These are phyloP conservation scores for Smittium culicis DNA, from an alignment of 371 early-diverging fungal genomes.

Conservation along the genomic window DNA sequence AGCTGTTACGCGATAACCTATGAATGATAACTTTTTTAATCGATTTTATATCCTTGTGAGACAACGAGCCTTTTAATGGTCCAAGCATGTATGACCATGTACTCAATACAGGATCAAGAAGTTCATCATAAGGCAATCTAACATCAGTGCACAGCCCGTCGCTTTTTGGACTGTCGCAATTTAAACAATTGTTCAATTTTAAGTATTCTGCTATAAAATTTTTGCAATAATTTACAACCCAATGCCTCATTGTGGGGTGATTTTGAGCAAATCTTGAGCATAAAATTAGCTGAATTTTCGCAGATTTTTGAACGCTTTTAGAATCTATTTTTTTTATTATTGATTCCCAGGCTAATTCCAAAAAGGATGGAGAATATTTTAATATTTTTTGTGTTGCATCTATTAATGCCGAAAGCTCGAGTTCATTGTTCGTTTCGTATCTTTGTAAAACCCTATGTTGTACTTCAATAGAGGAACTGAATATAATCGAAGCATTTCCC, in stretches of 20 bases:
- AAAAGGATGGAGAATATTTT: conserved; percentile 24
- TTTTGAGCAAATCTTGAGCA: not conserved
- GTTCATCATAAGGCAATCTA: not conserved
- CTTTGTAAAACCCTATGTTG: conserved; percentile 29
- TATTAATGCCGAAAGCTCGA: conserved; percentile 28
- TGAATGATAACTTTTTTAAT: not conserved
- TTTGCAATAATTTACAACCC: conserved; percentile 1
- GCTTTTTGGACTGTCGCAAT: too few species aligned
- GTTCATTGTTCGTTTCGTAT: conserved; percentile 24
- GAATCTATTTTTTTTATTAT: conserved; percentile 7
- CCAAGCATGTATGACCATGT: not conserved
- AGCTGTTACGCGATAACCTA: not conserved
- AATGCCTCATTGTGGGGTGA: not conserved
- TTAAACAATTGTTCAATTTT: not conserved
- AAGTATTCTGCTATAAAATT: not conserved
- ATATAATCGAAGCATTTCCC: conserved; percentile 26
- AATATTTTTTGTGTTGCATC: conserved; percentile 25
- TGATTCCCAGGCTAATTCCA: conserved; percentile 28
- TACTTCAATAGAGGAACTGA: conserved; percentile 24
- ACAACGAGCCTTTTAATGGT: not conserved
- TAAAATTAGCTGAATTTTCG: not conserved
- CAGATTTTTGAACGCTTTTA: not conserved
- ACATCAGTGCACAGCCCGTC: not conserved
- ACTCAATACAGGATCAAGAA: not conserved
- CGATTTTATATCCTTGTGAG: not conserved